A percentile compares a stretch with the other conserved stretches of the same genome.
Evolutionary conservation across 805 yeast species (phyloP).

Genomic region (Candida easanensis): DNA sequence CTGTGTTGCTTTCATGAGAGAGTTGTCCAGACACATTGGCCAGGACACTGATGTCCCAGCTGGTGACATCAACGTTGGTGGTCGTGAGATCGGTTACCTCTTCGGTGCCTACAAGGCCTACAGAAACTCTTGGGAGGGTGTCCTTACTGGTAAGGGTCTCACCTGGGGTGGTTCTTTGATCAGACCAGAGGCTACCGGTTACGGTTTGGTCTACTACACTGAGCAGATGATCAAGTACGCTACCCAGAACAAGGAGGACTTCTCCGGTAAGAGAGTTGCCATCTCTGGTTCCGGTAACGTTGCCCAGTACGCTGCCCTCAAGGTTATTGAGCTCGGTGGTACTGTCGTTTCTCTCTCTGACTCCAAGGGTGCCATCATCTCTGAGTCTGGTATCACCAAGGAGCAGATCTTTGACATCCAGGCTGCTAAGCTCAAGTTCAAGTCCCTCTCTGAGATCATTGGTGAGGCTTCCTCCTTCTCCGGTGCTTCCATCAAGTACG

Average conservation of each 20-base stretch:
- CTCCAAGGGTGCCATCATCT: constrained; percentile 85
- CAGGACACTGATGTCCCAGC: constrained; percentile 98
- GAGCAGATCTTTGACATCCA: constrained; percentile 75
- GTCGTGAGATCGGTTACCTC: constrained; percentile 67
- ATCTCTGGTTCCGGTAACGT: constrained; percentile 98
- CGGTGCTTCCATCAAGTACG: constrained; percentile 60
- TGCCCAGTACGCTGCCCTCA: constrained; percentile 98
- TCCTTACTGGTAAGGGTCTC: constrained; percentile 95
- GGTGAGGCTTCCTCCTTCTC: constrained; percentile 57
- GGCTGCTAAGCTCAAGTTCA: constrained; percentile 77
- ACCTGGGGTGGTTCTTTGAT: constrained; percentile 99
- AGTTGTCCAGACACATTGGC: constrained; percentile 94
- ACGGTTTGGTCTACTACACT: constrained; percentile 94
- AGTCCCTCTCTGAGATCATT: constrained; percentile 67
- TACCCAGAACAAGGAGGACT: constrained; percentile 81
- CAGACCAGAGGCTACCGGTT: constrained; percentile 99
- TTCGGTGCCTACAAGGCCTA: constrained; percentile 94
- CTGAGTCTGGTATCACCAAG: constrained; percentile 76
- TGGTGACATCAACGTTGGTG: constrained; percentile 99
- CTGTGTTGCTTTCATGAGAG: constrained; percentile 94
- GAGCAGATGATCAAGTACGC: constrained; percentile 97
- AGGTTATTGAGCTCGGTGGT: constrained; percentile 96
- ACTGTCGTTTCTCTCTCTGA: constrained; percentile 91
- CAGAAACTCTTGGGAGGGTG: constrained; percentile 95
- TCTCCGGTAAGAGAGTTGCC: constrained; percentile 92